A percentile compares a stretch with the other conserved stretches of the same genome.
Conservation (phyloP, 805 yeast genomes). For the Cyberlindnera veronae region DNA sequence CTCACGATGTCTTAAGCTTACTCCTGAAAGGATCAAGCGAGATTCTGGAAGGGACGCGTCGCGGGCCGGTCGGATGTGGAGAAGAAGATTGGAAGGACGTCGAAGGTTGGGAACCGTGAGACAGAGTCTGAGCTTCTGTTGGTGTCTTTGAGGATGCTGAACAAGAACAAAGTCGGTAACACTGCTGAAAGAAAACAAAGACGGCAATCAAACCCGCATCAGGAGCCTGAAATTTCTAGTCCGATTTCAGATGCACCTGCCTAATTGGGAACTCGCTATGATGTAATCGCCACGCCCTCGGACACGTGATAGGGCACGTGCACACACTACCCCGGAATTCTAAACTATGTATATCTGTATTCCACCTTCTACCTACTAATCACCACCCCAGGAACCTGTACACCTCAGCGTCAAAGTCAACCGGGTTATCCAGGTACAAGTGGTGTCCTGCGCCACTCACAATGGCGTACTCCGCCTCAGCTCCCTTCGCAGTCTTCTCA, state of each 20-base stretch:
- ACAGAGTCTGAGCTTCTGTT: no score
- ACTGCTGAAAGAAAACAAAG: not conserved
- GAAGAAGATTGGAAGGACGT: no score
- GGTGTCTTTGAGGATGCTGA: not conserved
- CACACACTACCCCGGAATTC: no score
- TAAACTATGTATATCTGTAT: no score
- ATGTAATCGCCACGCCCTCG: not conserved
- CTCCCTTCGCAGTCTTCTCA: conserved; percentile 5
- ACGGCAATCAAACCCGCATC: not conserved
- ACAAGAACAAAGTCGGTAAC: not conserved
- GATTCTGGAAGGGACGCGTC: not conserved
- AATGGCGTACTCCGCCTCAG: conserved; percentile 28
- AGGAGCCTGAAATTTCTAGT: conserved; percentile 1
- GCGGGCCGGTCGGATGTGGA: not conserved
- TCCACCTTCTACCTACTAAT: no score
- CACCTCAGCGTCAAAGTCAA: conserved; percentile 45
- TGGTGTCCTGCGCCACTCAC: conserved; percentile 63
- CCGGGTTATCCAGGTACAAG: conserved; percentile 56
- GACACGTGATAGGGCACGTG: no score
- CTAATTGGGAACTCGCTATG: not conserved
- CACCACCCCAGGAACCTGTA: conserved; percentile 29
- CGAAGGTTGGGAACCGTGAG: no score
- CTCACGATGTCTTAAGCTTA: not conserved
- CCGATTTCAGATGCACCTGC: not conserved
- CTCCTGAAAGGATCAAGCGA: not conserved